Evolutionary conservation across 768 basidiomycete genomes (phyloP), one percentile per base, ranked within the genome.

Genomic region (Lactifluus echinatus): DNA sequence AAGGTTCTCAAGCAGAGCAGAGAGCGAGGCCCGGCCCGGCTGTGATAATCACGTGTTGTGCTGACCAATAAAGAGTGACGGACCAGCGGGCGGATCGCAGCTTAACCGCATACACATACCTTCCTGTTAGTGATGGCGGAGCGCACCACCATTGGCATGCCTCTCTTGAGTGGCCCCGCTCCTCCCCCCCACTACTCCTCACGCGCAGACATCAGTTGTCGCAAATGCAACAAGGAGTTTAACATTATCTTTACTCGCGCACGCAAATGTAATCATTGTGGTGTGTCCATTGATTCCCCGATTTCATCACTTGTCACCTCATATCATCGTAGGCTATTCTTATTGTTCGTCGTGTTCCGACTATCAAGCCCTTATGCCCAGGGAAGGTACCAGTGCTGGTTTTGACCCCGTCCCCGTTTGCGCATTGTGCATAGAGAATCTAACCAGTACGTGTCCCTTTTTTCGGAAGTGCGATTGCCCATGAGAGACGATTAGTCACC

Each of bases 311-410:
- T 40, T 50, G 28, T 43, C 39, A 33, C 53, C 59, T 59, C 31
- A 42, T 42, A 48, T 53, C 50, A 28, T 56, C 8, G 34, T 64
- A 90, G 88, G 88, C 31, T 86, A 81, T 68, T 69, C 73, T 5
- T 90, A 87, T 66, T 91, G 89, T 66, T 75, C 80, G 36, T 80
- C 77, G 42, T 91, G 89, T 68, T 75, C 82, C 2, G 88, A 89
- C 65, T 89, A 79, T 67, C 84, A 84, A 65, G 89, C 86, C 0
- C 74, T 91, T 39, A 81, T 88, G 81, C 88, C 88, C n/a, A 76
- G 85, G 8, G 61, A 65, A 24, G 78, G 77, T 10, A 44, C 69
- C 10, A 77, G 73, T 31, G 67, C 74, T 12, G 88, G 88, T 4
- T 84, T 89, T 67, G 85, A 87, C 65, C 65, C 73, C 8, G 77